Percentiles rank a stretch among this genome's conserved stretches.
These are phyloP conservation scores for Tuber melanosporum DNA, from an alignment of 495 filamentous ascomycete genomes.

Conservation along the genomic window DNA sequence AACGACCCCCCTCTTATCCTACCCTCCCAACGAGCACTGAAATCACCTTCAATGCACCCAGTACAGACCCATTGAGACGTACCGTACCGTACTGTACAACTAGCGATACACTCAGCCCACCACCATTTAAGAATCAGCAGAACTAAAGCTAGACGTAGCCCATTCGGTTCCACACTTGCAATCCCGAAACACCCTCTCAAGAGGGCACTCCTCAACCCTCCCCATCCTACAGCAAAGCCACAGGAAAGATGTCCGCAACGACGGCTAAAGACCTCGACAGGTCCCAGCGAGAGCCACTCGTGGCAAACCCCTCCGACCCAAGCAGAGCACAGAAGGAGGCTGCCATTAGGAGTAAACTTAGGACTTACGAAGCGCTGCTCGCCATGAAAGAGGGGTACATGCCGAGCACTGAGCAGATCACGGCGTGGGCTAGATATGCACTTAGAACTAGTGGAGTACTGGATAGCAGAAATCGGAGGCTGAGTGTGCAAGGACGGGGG, in stretches of 20 bases:
- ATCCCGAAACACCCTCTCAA: not conserved
- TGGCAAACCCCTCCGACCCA: slow-evolving; percentile 15
- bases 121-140: not conserved
- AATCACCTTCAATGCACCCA: not conserved
- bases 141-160: slow-evolving; percentile 1
- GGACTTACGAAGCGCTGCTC: slow-evolving; percentile 35
- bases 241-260: slow-evolving; percentile 3
- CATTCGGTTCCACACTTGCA: slow-evolving; percentile 9
- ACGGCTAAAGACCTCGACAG: slow-evolving; percentile 16
- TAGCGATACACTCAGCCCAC: not conserved
- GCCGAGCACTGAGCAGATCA: slow-evolving; percentile 35
- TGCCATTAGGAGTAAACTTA: slow-evolving; percentile 29
- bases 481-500: slow-evolving; percentile 29
- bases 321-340: slow-evolving; percentile 27
- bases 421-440: slow-evolving; percentile 35
- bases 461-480: slow-evolving; percentile 33
- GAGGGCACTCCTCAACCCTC: not conserved
- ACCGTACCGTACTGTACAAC: not conserved
- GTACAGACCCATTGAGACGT: not conserved
- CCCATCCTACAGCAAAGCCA: not conserved
- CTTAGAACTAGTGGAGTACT: slow-evolving; percentile 25
- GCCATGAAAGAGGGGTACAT: slow-evolving; percentile 35
- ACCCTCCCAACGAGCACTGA: not conserved
- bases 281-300: slow-evolving; percentile 22
- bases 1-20: not conserved